Evolutionary conservation across 2,329 filamentous ascomycete species (phyloP), one percentile per base, ranked within the genome.

Genomic region (Pseudogymnoascus sp.): DNA sequence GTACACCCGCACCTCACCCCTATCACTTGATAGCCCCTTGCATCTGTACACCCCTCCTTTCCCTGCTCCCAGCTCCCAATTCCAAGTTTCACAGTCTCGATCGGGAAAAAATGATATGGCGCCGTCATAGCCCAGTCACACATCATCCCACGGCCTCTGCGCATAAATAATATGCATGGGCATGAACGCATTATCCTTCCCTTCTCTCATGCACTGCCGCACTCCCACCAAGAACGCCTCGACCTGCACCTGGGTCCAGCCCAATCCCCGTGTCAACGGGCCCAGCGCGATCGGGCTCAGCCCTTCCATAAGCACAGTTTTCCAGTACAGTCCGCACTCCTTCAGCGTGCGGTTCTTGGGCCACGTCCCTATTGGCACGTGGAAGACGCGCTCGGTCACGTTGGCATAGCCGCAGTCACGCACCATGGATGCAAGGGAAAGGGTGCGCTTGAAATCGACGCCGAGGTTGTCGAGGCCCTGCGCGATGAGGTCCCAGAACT

Each of bases 341-440:
- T 82, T 83, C 58, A 82, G 70, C 3, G 76, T 73, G 62, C 77
- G 77, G 64, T 83, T 81, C 60, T 76, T 79, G 3, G 81, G 78
- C 81, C 81, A 84, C 0, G 78, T 77, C 0, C 82, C 82, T 36
- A 84, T 78, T 1, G 82, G 82, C 3, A 84, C 74, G 70, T 80
- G 79, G 61, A 81, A 79, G 12, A 79, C 69, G 16, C 74, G 75
- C 68, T 82, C 77, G 0, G 74, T 78, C 41, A 84, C 77, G 66
- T 84, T 82, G 52, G 75, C 69, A 66, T 83, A 82, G 12, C 82
- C 82, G 9, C 77, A 79, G 25, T 80, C 75, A 42, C 77, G 75
- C 75, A 84, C 79, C 71, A 75, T 73, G 14, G 74, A 67, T 6
- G 77, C 75, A 33, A 82, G 70, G 14, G 72, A 70, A 9, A 77